Evolutionary conservation across 108 stramenopile species (phyloP).

Genomic region (Cyclotella baltica): DNA sequence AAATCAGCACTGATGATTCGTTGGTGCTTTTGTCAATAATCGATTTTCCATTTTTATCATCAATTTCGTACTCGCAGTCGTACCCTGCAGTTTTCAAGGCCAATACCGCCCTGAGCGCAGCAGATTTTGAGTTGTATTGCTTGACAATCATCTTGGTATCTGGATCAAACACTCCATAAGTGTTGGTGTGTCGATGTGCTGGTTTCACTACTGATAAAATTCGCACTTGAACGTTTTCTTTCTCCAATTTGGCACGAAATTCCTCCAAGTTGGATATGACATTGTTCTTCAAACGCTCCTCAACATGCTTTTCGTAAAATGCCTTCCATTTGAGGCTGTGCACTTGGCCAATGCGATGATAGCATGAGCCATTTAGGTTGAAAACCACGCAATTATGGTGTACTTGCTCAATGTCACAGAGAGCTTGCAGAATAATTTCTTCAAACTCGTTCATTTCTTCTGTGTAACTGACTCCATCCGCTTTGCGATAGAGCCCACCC

Average conservation of each 20-base stretch:
- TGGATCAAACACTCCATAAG: constrained; percentile 78
- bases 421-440: constrained; percentile 45
- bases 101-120: constrained; percentile 54
- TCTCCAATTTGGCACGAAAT: constrained; percentile 40
- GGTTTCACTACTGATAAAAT: constrained; percentile 43
- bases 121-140: constrained; percentile 63
- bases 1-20: constrained; percentile 58
- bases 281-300: constrained; percentile 39
- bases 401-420: constrained; percentile 77
- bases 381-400: constrained; percentile 85
- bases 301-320: constrained; percentile 53
- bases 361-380: constrained; percentile 67
- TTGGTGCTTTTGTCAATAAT: constrained; percentile 24
- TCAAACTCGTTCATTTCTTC: constrained; percentile 28
- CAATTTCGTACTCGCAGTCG: constrained; percentile 57
- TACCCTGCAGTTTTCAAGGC: constrained; percentile 60
- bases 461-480: constrained; percentile 10
- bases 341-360: constrained; percentile 76
- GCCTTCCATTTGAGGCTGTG: constrained; percentile 51
- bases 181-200: constrained; percentile 17
- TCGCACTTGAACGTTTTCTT: constrained; percentile 7
- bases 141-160: constrained; percentile 74
- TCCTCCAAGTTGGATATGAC: constrained; percentile 51
- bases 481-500: constrained; percentile 54
- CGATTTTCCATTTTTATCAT: constrained; percentile 35